Evolutionary conservation across 208 protist species (phyloP), one percentile per base, ranked within the genome.

Genomic region (Trichomonas gallinae): DNA sequence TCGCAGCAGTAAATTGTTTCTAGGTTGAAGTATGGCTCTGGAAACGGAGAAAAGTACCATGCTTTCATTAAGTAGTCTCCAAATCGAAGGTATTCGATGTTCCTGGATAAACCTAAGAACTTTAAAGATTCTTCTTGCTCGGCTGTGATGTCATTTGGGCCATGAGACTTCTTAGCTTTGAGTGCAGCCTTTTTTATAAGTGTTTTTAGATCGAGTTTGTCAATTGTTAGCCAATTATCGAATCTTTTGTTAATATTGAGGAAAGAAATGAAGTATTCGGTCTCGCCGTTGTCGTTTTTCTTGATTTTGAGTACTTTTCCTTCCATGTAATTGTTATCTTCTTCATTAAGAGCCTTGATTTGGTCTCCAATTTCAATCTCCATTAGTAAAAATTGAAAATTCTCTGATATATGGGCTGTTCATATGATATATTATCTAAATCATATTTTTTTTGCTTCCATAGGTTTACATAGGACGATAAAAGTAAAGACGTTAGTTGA

Each of bases 1-100:
- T 96, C 96, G 42, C 96, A 96, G 11, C 26, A 83, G 40, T 96
- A 96, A 13, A 89, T 89, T 89, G 34, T 89, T n/a, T 89, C 83
- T 8, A 81, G 9, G 17, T 58, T 96, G 17, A 42, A 23, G 81
- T 87, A 96, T 46, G n/a, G 34, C 15, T 85, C 40, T n/a, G 96
- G 58, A 46, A 96, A 26, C 34, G 96, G 96, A 34, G 49, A 85
- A 44, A 81, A 96, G 42, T 96, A 96, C 96, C 96, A 96, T 34
- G 96, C 58, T 51, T 81, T 81, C 40, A 96, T 44, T 31, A 63
- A 38, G 42, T 87, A 85, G 26, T 49, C 15, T n/a, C 34, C 49
- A n/a, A 87, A 85, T 45, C 51, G 3, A 0, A 96, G 34, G 34
- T 72, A 82, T 58, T 96, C 51, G 17, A 96, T 96, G 36, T 96